phyloP scores from a whole-genome alignment of 345 rosid species.

The Firmiana major region DNA sequence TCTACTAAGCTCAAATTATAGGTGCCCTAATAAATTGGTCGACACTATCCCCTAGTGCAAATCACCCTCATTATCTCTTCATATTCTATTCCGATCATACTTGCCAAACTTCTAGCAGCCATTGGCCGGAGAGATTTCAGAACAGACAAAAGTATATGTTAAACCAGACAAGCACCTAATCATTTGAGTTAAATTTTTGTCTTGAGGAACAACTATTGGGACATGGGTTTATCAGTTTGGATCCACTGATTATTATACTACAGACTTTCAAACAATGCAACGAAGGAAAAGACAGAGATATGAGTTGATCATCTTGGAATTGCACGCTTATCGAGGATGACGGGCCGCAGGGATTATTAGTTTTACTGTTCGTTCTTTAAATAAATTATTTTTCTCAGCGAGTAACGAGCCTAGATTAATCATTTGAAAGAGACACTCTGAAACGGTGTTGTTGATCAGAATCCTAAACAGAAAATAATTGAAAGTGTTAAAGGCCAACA shows the following conservation, averaged over 20 bases:
- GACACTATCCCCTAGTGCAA: no score
- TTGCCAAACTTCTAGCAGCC: not conserved
- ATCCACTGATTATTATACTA: not conserved
- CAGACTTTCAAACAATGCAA: no score
- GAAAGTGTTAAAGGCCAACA: not conserved
- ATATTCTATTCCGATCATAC: not conserved
- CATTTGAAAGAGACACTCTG: not conserved
- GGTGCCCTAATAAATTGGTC: no score
- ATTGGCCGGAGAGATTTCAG: not conserved
- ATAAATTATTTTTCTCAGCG: not conserved
- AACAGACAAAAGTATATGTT: not conserved
- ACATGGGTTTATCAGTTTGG: not conserved
- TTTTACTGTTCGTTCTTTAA: not conserved
- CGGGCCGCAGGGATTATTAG: not conserved
- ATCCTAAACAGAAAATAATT: not conserved
- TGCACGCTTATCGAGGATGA: not conserved
- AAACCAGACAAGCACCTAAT: not conserved
- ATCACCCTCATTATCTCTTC: constrained; percentile 34
- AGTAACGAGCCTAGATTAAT: not conserved
- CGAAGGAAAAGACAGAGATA: not conserved
- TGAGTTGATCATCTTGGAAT: not conserved
- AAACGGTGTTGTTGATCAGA: not conserved
- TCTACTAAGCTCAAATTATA: no score
- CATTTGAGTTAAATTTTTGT: constrained; percentile 6
- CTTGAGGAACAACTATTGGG: not conserved